Evolutionary conservation across 2,329 filamentous ascomycete genomes (phyloP), one percentile per base, ranked within the genome.

Genomic region (Microdochium nivale): DNA sequence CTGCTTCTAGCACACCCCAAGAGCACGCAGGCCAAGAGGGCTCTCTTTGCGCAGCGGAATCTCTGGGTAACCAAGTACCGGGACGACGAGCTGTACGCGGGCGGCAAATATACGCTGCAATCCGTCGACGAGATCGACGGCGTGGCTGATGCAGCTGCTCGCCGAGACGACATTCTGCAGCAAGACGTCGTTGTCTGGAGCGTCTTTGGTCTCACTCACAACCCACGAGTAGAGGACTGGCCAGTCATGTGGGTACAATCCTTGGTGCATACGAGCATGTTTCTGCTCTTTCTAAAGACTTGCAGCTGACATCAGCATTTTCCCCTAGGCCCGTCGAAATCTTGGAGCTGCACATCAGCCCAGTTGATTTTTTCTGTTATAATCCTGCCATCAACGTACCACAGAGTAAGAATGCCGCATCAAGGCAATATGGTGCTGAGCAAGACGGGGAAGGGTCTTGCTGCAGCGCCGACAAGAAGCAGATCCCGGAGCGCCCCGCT

Each of bases 201-300:
- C 1, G 71, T 75, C 30, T 67, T 67, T 51, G 62, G 78, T 32
- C 72, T 82, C 49, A 81, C 79, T 46, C 79, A 82, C 56, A 74
- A 80, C 25, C 77, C 77, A 1, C 68, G 78, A 5, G 70, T 77
- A 40, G 79, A 82, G 56, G 79, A 82, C 57, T 81, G 80, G 65
- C 78, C 78, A 0, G 76, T 81, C 44, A 82, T 82, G 79, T 78
- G 75, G 5, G 73, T 69, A 55, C n/a, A 79, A 82, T n/a, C n/a
- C n/a, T n/a, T n/a, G n/a, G n/a, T n/a, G n/a, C n/a, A n/a, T n/a
- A n/a, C n/a, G n/a, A n/a, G n/a, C n/a, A n/a, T n/a, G n/a, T n/a
- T n/a, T n/a, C n/a, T n/a, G n/a, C n/a, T n/a, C n/a, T n/a, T n/a
- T n/a, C n/a, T n/a, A n/a, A n/a, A n/a, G n/a, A n/a, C n/a, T n/a